Evolutionary conservation across 306 rosid species (phyloP).

Genomic region (Lathyrus oleraceus): DNA sequence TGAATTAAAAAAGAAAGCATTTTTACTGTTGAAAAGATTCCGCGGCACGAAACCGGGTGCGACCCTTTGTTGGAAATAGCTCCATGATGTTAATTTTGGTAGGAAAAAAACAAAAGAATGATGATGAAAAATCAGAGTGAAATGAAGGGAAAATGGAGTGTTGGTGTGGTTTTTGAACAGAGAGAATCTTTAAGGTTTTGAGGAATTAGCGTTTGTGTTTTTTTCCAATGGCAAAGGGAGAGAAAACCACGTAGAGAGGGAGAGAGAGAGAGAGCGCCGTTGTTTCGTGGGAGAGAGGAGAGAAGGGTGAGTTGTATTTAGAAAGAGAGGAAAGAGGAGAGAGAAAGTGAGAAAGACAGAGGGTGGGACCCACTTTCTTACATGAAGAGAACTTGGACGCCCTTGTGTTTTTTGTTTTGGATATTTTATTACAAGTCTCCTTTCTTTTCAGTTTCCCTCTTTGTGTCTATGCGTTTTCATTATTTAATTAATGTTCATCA

Average conservation of each 20-base stretch:
- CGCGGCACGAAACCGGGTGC: slow-evolving; percentile 31
- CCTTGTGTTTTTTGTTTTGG: slow-evolving; percentile 35
- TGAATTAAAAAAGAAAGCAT: slow-evolving; percentile 7
- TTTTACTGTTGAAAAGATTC: slow-evolving; percentile 26
- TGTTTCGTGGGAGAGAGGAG: slow-evolving; percentile 51
- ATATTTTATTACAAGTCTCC: background rate
- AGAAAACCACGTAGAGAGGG: slow-evolving; percentile 23
- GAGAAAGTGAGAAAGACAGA: slow-evolving; percentile 13
- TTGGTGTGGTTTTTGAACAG: background rate
- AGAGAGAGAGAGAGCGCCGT: slow-evolving; percentile 52
- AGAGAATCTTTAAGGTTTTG: background rate
- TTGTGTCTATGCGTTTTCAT: background rate
- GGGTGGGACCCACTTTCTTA: slow-evolving; percentile 53
- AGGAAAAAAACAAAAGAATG: background rate
- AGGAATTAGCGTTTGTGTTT: slow-evolving; percentile 2
- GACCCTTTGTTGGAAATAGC: slow-evolving; percentile 15
- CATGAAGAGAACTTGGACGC: slow-evolving; percentile 99
- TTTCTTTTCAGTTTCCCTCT: slow-evolving; percentile 28
- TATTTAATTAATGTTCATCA: background rate
- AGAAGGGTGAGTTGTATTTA: slow-evolving; percentile 40
- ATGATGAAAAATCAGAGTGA: background rate
- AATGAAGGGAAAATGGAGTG: slow-evolving; percentile 9
- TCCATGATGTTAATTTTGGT: background rate
- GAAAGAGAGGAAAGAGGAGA: slow-evolving; percentile 37
- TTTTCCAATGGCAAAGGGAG: background rate